Conservation (phyloP, 306 rosid genomes). For the Herpetospermum pedunculosum region DNA sequence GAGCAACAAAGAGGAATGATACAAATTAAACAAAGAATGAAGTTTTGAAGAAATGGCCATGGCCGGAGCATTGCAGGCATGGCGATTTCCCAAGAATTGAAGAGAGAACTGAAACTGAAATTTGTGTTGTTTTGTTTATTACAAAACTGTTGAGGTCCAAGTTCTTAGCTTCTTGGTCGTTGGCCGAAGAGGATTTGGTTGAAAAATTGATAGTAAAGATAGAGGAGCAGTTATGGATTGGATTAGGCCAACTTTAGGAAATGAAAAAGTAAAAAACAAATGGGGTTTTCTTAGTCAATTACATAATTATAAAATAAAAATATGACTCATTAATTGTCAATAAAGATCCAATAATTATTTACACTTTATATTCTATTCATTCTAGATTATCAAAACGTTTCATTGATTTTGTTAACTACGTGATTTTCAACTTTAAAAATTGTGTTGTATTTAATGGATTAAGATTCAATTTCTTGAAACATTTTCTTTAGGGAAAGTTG, state of each 20-base stretch:
- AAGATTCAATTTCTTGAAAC: no score
- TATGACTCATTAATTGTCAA: no score
- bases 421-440: no score
- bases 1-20: constrained; percentile 22
- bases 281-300: not conserved
- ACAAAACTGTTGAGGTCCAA: not conserved
- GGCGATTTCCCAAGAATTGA: not conserved
- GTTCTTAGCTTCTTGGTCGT: not conserved
- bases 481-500: no score
- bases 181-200: not conserved
- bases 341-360: not conserved
- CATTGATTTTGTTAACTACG: no score
- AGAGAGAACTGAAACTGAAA: not conserved
- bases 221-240: not conserved
- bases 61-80: constrained; percentile 21
- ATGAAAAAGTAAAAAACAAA: not conserved
- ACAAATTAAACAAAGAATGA: constrained; percentile 3
- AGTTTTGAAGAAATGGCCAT: constrained; percentile 8
- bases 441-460: no score
- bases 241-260: not conserved
- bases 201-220: not conserved
- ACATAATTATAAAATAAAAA: no score
- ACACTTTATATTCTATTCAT: no score
- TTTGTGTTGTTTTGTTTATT: not conserved
- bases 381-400: no score